These are phyloP conservation scores for Erythrobasidium hasegawianum DNA, from an alignment of 1,284 basidiomycete genomes.

Conservation along the genomic window DNA sequence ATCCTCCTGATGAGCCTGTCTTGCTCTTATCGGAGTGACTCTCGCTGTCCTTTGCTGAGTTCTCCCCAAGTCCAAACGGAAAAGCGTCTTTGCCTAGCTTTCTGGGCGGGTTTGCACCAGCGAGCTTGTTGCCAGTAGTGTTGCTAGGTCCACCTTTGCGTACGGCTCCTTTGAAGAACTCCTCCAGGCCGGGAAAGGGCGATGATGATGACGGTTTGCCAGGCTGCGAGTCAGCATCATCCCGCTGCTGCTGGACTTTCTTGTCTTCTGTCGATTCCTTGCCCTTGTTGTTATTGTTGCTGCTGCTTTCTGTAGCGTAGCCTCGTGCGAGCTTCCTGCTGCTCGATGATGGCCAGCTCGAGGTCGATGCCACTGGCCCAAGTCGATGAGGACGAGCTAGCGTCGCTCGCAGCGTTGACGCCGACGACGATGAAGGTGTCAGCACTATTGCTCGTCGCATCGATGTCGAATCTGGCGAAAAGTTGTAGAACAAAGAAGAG, in stretches of 20 bases:
- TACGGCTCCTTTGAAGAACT: conserved; percentile 42
- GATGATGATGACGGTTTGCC: conserved; percentile 67
- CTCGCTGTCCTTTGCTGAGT: conserved; percentile 15
- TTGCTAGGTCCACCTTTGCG: conserved; percentile 15
- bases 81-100: conserved; percentile 5
- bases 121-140: background rate
- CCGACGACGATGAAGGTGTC: background rate
- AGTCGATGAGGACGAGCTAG: conserved; percentile 8
- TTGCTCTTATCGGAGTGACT: conserved; percentile 20
- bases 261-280: conserved; percentile 17
- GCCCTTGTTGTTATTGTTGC: conserved; percentile 1
- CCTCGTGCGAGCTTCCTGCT: background rate
- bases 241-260: conserved; percentile 1
- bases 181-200: conserved; percentile 38
- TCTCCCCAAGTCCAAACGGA: conserved; percentile 27
- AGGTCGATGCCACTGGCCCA: background rate
- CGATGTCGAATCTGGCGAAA: background rate
- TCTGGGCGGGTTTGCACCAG: conserved; percentile 10
- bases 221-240: conserved; percentile 6
- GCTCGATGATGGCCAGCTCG: background rate
- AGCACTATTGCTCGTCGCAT: conserved; percentile 33
- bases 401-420: background rate
- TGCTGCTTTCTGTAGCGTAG: conserved; percentile 26
- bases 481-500: too few relatives aligned
- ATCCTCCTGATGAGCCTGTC: conserved; percentile 8